phyloP scores from a whole-genome alignment of 2,329 filamentous ascomycete genomes.

The Colletotrichum noveboracense region DNA sequence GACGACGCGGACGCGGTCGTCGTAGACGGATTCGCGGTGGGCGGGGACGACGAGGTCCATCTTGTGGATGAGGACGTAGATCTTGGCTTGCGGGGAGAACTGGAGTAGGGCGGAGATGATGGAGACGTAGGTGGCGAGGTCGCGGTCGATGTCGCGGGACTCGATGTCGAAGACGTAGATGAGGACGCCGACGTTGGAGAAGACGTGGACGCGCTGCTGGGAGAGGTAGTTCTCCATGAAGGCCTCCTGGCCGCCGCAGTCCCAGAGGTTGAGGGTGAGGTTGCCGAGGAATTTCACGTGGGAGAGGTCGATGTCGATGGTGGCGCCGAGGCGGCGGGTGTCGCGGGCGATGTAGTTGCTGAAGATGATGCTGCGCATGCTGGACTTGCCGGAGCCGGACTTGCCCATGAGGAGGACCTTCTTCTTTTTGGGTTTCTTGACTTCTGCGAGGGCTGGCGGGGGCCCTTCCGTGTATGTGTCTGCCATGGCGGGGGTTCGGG shows the following conservation, averaged over 20 bases:
- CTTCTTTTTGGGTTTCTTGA: slow-evolving; percentile 80
- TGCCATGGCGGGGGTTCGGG: not conserved
- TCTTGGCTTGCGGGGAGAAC: slow-evolving; percentile 79
- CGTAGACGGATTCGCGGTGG: slow-evolving; percentile 81
- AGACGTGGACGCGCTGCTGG: slow-evolving; percentile 94
- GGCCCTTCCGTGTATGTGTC: not conserved
- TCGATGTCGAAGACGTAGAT: slow-evolving; percentile 99
- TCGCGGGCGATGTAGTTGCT: slow-evolving; percentile 98
- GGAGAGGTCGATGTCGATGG: slow-evolving; percentile 97
- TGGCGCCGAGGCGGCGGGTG: slow-evolving; percentile 89
- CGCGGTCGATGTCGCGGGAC: slow-evolving; percentile 90
- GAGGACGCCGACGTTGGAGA: slow-evolving; percentile 92
- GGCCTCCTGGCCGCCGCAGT: slow-evolving; percentile 97
- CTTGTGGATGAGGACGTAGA: slow-evolving; percentile 98
- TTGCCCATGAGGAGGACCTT: slow-evolving; percentile 93
- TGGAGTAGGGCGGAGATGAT: slow-evolving; percentile 90
- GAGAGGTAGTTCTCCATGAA: slow-evolving; percentile 99
- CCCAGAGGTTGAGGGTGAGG: slow-evolving; percentile 96
- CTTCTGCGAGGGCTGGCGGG: slow-evolving; percentile 38
- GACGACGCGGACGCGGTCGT: slow-evolving; percentile 80
- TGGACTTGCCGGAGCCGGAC: slow-evolving; percentile 96
- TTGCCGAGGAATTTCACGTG: slow-evolving; percentile 99
- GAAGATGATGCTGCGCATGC: slow-evolving; percentile 98
- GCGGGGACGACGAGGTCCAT: slow-evolving; percentile 92
- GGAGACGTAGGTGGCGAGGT: slow-evolving; percentile 89